Base-by-base conservation (phyloP, 129 eudicot species). In the Centaurea solstitialis region DNA sequence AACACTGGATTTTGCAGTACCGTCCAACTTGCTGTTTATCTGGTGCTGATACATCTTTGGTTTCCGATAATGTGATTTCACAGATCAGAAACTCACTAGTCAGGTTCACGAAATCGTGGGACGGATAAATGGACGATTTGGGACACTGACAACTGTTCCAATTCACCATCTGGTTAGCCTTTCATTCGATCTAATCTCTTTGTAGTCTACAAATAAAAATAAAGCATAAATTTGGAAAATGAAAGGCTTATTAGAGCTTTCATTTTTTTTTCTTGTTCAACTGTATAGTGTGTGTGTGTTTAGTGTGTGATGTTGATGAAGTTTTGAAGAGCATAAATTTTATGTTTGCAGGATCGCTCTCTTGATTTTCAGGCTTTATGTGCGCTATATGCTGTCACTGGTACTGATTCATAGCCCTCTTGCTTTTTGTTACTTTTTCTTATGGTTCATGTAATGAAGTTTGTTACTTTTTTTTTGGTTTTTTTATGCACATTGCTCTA, bases 21-120 rank as follows among this genome's bases (percentile, higher is more conserved):
- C n/a, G n/a, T n/a, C n/a, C 26, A 20, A 18, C 24, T 17, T 79
- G 50, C 73, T 76, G 21, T 7, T 28, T 22, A 40, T 45, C 45
- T 73, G 39, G 18, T 11, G 15, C n/a, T 84, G 9, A 68, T 41
- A 71, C 65, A 35, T 82, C 18, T 68, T 82, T 43, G 35, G 37
- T 26, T 83, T 85, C 35, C 28, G 23, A 67, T 57, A 47, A 77
- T 68, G 74, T 77, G 79, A 72, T 73, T 79, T 76, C 61, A 40
- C 88, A 94, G 99, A 94, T 87, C 97, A 94, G 88, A 94, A 92
- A 80, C 97, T 94, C 76, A 94, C 99, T 21, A 92, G 99, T 86
- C 99, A 94, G 75, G 99, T 92, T 76, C 97, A 94, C 86, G 99
- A 94, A 88, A 94, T 94, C 74, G 99, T 94, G 75, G 98, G 98